Evolutionary conservation across 129 eudicot genomes (phyloP).

Genomic region (Flaveria trinervia): DNA sequence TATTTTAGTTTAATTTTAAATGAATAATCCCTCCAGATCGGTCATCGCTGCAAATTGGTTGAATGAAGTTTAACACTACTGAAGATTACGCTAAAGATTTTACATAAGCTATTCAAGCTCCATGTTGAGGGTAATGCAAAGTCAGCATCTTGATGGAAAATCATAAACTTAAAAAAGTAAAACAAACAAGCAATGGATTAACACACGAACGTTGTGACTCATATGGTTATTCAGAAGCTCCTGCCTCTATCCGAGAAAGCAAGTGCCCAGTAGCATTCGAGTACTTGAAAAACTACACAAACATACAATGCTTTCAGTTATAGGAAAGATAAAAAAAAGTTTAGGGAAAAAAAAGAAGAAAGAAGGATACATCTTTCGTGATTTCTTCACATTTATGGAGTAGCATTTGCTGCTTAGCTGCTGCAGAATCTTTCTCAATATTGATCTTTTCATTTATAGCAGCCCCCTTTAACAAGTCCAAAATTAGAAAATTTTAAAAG

Average conservation of each 20-base stretch:
- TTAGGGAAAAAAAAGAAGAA: background rate
- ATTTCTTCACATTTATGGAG: slow-evolving; percentile 53
- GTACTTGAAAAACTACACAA: slow-evolving; percentile 54
- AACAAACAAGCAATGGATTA: background rate
- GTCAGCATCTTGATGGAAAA: background rate
- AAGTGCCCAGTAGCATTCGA: slow-evolving; percentile 38
- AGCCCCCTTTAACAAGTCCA: slow-evolving; percentile 51
- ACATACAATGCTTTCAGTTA: background rate
- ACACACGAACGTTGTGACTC: background rate
- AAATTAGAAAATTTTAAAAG: background rate
- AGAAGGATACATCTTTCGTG: slow-evolving; percentile 47
- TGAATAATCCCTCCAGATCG: too few species aligned
- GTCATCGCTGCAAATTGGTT: background rate
- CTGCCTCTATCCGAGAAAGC: slow-evolving; percentile 32
- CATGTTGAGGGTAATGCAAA: background rate
- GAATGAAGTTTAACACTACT: background rate
- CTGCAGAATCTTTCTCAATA: slow-evolving; percentile 51
- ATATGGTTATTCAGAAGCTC: background rate
- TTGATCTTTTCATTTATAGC: slow-evolving; percentile 50
- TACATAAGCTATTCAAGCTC: background rate
- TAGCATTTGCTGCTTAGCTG: slow-evolving; percentile 57
- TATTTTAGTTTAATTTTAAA: too few species aligned
- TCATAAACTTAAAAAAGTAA: background rate
- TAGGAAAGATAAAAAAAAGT: background rate
- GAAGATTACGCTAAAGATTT: background rate